These are phyloP conservation scores for Pleurotus djamor DNA, from an alignment of 768 basidiomycete genomes.

Conservation along the genomic window DNA sequence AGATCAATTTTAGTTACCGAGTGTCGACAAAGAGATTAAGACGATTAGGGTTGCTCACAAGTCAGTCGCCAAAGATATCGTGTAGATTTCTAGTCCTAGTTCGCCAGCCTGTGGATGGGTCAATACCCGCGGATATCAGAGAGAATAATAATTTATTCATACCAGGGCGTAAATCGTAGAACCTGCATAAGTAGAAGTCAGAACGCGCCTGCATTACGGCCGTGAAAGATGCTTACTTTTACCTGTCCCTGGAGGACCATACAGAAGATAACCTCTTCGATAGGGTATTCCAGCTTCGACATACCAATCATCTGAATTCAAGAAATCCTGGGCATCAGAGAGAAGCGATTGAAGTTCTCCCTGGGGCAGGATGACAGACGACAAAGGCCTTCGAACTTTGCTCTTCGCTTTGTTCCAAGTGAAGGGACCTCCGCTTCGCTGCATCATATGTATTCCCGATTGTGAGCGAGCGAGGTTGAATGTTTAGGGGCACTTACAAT, in stretches of 20 bases:
- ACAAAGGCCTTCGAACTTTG: constrained; percentile 49
- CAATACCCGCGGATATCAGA: too few species aligned
- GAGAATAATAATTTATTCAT: too few species aligned
- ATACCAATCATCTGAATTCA: constrained; percentile 56
- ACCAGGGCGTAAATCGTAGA: constrained; percentile 55
- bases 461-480: neutral
- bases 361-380: constrained; percentile 48
- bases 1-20: neutral
- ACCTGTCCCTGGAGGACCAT: constrained; percentile 60
- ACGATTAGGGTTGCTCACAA: constrained; percentile 30
- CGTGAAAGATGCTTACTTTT: constrained; percentile 38
- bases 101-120: constrained; percentile 42
- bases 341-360: constrained; percentile 45
- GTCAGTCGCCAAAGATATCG: constrained; percentile 45
- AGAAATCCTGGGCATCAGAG: constrained; percentile 49
- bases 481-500: constrained; percentile 17
- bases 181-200: constrained; percentile 21
- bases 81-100: constrained; percentile 80
- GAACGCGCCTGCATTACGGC: too few species aligned
- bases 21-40: neutral
- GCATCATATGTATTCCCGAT: constrained; percentile 31
- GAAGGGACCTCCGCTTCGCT: constrained; percentile 33
- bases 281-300: constrained; percentile 54
- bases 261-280: constrained; percentile 53
- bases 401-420: constrained; percentile 44